Conservation (phyloP, 768 basidiomycete genomes). For the Suillus americanus region DNA sequence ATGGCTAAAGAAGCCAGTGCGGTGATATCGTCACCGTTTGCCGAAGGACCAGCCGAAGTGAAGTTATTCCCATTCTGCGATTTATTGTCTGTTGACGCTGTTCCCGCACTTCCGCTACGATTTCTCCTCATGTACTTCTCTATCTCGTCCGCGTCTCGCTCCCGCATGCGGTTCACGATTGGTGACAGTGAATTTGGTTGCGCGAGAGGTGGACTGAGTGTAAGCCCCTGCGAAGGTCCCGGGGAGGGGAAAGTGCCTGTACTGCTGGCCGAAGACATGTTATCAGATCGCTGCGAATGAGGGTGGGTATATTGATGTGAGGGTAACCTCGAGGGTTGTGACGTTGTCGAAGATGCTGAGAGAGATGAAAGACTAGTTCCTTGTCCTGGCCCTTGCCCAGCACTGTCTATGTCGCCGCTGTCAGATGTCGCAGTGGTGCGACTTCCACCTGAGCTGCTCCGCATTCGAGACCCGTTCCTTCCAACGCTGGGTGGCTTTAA, state of each 20-base stretch:
- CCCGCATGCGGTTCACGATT: constrained; percentile 76
- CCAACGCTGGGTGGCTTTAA: constrained; percentile 39
- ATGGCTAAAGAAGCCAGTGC: constrained; percentile 45
- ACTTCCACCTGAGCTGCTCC: constrained; percentile 81
- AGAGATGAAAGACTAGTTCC: constrained; percentile 52
- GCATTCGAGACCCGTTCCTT: constrained; percentile 52
- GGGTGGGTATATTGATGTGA: constrained; percentile 38
- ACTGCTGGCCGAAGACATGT: constrained; percentile 31
- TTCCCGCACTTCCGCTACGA: constrained; percentile 77
- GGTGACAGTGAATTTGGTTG: constrained; percentile 63
- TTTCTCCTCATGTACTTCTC: constrained; percentile 82
- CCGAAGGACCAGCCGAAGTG: constrained; percentile 50
- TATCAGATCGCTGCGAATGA: constrained; percentile 38
- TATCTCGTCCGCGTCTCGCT: constrained; percentile 84
- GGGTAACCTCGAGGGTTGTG: constrained; percentile 45
- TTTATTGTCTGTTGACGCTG: constrained; percentile 69
- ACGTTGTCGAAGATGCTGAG: constrained; percentile 61
- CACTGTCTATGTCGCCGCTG: constrained; percentile 61
- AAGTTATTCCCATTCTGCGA: constrained; percentile 56
- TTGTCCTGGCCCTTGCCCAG: constrained; percentile 38
- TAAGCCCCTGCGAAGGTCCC: constrained; percentile 33
- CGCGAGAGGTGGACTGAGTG: constrained; percentile 34
- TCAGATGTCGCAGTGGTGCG: constrained; percentile 76
- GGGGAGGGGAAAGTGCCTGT: constrained; percentile 38
- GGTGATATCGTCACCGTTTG: constrained; percentile 54